Evolutionary conservation across 2,329 filamentous ascomycete genomes (phyloP), one percentile per base, ranked within the genome.

Genomic region (Exophiala bonariae): DNA sequence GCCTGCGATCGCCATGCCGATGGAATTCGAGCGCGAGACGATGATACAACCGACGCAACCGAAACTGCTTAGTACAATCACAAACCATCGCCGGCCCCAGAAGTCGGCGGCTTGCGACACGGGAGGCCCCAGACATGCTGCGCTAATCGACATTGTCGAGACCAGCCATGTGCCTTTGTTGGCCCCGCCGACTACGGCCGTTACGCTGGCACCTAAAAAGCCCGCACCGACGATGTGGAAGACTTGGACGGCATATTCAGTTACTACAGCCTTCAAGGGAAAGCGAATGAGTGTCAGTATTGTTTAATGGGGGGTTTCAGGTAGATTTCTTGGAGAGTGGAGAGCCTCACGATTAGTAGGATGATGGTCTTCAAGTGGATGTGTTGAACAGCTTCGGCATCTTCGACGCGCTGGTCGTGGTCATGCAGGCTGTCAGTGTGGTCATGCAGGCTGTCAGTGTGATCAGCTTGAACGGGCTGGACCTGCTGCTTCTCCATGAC

Each of bases 21-120:
- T 39, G 18, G 17, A 26, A 8, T 39, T 18, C 7, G 36, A n/a
- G 5, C 14, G 7, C 5, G 36, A 18, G 13, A 26, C 20, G 16
- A 39, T 22, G 19, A 39, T 39, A 39, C 36, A 20, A 6, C 36
- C 36, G 19, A 39, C 14, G 19, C 11, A 13, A 14, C 14, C 14
- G 18, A 39, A 18, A 6, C 17, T n/a, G 10, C 33, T 36, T 3
- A 31, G 13, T 3, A 36, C 14, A 7, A 50, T 30, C 1, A 50
- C 8, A 11, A 47, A 22, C 28, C 30, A 42, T 23, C 45, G 45
- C 13, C 47, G 4, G 19, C 47, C 47, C 47, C 43, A 50, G 30
- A 41, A 47, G 14, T 50, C 47, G 3, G 47, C 42, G 9, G 43
- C 42, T 32, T 50, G 47, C 26, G 14, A n/a, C 6, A 39, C n/a